These are phyloP conservation scores for Metschnikowia picachoensis DNA, from an alignment of 805 yeast genomes.

Conservation along the genomic window DNA sequence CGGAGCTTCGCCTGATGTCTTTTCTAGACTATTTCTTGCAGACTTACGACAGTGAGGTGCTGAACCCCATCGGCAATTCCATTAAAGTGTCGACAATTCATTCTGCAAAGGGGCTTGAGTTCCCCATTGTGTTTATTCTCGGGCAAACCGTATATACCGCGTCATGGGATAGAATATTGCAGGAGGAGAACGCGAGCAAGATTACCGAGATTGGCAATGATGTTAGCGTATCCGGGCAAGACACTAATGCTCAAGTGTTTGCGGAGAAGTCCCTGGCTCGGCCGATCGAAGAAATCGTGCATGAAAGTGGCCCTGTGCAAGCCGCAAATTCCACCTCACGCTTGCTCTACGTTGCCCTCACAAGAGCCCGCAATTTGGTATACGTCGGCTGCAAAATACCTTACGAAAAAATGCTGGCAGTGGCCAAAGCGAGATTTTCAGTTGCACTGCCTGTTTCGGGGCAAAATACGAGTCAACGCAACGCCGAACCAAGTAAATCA, in stretches of 20 bases:
- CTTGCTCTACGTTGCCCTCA: constrained; percentile 59
- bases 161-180: constrained; percentile 12
- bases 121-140: constrained; percentile 59
- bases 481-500: not conserved
- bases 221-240: no score
- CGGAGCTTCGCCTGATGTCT: constrained; percentile 7
- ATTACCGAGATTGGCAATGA: not conserved
- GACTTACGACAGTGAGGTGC: constrained; percentile 38
- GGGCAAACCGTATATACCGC: constrained; percentile 11
- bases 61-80: constrained; percentile 21
- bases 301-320: not conserved
- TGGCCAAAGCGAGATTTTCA: constrained; percentile 3
- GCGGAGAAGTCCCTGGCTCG: no score
- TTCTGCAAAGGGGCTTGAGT: constrained; percentile 71
- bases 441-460: constrained; percentile 6
- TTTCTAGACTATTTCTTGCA: constrained; percentile 40
- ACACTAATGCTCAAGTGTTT: no score
- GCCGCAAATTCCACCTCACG: constrained; percentile 17
- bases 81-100: constrained; percentile 67
- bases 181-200: constrained; percentile 1
- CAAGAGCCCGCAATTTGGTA: constrained; percentile 53
- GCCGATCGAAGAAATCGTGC: not conserved
- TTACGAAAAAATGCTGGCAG: constrained; percentile 3
- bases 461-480: not conserved
- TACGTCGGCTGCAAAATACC: constrained; percentile 27